Conservation (phyloP, 768 basidiomycete genomes). For the Rubroboletus pulcherrimus region DNA sequence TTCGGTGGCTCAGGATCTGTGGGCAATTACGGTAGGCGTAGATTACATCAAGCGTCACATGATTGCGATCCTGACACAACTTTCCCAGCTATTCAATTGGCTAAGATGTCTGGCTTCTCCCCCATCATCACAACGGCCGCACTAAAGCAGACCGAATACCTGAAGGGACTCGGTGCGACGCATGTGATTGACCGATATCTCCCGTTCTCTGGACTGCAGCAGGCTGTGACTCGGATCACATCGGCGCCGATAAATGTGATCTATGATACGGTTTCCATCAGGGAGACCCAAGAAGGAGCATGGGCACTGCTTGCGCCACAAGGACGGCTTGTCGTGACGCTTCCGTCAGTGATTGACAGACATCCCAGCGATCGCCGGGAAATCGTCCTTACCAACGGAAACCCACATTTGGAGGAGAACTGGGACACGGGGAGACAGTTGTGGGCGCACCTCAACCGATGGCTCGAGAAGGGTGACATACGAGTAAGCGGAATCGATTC, state of each 20-base stretch:
- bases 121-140: constrained; percentile 34
- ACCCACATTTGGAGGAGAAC: constrained; percentile 32
- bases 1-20: constrained; percentile 48
- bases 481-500: constrained; percentile 17
- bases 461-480: constrained; percentile 33
- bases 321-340: constrained; percentile 35
- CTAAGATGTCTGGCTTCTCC: constrained; percentile 39
- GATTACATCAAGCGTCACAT: constrained; percentile 3
- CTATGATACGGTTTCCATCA: constrained; percentile 37
- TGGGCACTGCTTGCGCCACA: constrained; percentile 36
- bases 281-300: constrained; percentile 38
- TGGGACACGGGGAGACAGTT: constrained; percentile 32
- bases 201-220: constrained; percentile 28
- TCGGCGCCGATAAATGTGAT: constrained; percentile 33
- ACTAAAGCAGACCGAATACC: constrained; percentile 33
- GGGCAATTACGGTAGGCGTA: constrained; percentile 44
- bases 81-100: constrained; percentile 36
- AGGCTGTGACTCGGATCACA: constrained; percentile 36
- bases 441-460: constrained; percentile 26
- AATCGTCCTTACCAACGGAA: constrained; percentile 31
- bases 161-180: constrained; percentile 33
- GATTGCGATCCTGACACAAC: constrained; percentile 12
- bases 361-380: constrained; percentile 25
- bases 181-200: constrained; percentile 34
- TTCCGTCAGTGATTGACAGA: constrained; percentile 31